Evolutionary conservation across 2,329 filamentous ascomycete species (phyloP).

Genomic region (Colletotrichum gloeosporioides): DNA sequence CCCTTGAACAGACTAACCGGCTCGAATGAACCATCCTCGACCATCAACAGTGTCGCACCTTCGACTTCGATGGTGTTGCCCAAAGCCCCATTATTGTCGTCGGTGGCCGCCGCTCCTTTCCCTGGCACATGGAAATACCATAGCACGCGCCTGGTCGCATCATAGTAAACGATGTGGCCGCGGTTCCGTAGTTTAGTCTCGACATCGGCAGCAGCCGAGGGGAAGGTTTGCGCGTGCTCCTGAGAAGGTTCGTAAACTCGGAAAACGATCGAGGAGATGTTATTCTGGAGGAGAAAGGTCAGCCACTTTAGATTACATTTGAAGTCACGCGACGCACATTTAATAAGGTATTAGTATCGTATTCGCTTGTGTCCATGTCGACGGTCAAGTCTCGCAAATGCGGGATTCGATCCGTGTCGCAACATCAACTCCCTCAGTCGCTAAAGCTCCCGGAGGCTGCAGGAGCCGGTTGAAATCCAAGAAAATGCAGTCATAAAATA

Average conservation of each 20-base stretch:
- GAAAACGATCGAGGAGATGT: slow-evolving; percentile 60
- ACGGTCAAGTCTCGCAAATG: slow-evolving; percentile 31
- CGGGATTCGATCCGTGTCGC: slow-evolving; percentile 16
- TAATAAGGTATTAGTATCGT: slow-evolving; percentile 66
- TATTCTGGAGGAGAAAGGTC: slow-evolving; percentile 47
- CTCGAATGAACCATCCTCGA: slow-evolving; percentile 58
- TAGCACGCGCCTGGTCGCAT: slow-evolving; percentile 52
- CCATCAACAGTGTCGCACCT: slow-evolving; percentile 47
- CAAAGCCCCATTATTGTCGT: slow-evolving; percentile 29
- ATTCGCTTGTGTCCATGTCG: slow-evolving; percentile 69
- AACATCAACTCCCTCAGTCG: slow-evolving; percentile 23
- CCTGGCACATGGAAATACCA: slow-evolving; percentile 60
- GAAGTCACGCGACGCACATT: slow-evolving; percentile 50
- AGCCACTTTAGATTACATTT: slow-evolving; percentile 3
- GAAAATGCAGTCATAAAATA: slow-evolving; percentile 16
- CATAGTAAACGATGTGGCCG: slow-evolving; percentile 59
- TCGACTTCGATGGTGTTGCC: slow-evolving; percentile 47
- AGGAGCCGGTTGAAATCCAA: slow-evolving; percentile 6
- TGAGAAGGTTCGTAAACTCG: slow-evolving; percentile 58
- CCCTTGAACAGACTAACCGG: slow-evolving; percentile 53
- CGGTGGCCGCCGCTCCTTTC: slow-evolving; percentile 39
- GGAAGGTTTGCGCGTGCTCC: slow-evolving; percentile 48
- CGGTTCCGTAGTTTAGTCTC: slow-evolving; percentile 56
- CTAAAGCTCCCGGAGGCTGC: slow-evolving; percentile 13
- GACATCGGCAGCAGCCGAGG: slow-evolving; percentile 53